Percentiles rank a stretch among this genome's conserved stretches.
Evolutionary conservation across 2,329 filamentous ascomycete genomes (phyloP).

Genomic region (Zymoseptoria ardabiliae): DNA sequence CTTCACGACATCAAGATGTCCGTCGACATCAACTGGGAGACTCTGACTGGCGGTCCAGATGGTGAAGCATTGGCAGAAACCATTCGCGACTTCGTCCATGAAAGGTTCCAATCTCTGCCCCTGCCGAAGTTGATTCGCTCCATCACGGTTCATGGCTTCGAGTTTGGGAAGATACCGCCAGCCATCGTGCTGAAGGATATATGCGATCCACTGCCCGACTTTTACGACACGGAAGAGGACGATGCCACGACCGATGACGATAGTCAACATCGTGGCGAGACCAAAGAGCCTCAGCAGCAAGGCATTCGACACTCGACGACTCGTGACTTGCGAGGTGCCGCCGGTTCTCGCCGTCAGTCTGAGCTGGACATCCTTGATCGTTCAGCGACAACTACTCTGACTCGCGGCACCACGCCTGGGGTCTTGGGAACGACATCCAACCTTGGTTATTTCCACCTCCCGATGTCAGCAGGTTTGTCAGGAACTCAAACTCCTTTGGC

Average conservation of each 20-base stretch:
- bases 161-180: conserved; percentile 77
- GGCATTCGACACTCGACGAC: conserved; percentile 5
- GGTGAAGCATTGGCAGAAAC: conserved; percentile 74
- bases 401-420: conserved; percentile 49
- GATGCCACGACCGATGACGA: conserved; percentile 42
- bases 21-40: conserved; percentile 95
- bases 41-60: conserved; percentile 80
- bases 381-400: conserved; percentile 29
- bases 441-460: conserved; percentile 75
- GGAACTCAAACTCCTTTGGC: conserved; percentile 74
- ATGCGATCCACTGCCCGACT: conserved; percentile 88
- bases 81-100: conserved; percentile 89
- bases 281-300: conserved; percentile 1
- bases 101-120: conserved; percentile 86
- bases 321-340: conserved; percentile 8
- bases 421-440: conserved; percentile 65
- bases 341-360: conserved; percentile 12
- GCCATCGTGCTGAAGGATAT: conserved; percentile 92
- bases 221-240: conserved; percentile 78
- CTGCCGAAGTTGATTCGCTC: conserved; percentile 95
- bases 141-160: conserved; percentile 88
- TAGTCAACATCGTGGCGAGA: conserved; percentile 1
- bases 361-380: conserved; percentile 13
- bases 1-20: conserved; percentile 57
- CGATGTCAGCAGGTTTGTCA: conserved; percentile 62